Percentiles rank a stretch among this genome's conserved stretches.
Evolutionary conservation across 2,329 filamentous ascomycete genomes (phyloP).

Genomic region (Diplodia seriata): DNA sequence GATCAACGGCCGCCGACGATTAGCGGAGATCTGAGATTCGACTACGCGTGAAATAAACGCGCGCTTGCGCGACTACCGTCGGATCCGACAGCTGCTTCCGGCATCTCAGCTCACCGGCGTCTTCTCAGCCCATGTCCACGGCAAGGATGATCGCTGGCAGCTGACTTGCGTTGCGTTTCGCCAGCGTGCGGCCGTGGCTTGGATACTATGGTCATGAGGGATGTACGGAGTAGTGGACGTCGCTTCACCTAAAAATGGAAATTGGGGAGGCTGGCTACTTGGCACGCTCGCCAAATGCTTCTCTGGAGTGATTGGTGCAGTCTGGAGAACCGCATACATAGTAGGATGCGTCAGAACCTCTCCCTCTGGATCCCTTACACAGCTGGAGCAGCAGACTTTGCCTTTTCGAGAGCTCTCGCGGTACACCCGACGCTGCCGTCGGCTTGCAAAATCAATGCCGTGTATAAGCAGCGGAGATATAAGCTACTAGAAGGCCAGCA

Average conservation of each 20-base stretch:
- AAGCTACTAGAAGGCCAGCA: neutral
- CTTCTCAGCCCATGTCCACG: neutral
- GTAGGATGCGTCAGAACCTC: neutral
- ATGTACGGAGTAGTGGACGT: neutral
- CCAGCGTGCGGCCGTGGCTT: neutral
- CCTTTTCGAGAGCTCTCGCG: neutral
- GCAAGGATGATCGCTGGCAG: neutral
- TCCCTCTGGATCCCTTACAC: neutral
- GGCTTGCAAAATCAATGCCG: neutral
- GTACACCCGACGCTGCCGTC: neutral
- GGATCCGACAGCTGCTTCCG: neutral
- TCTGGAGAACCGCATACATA: neutral
- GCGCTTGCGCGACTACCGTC: neutral
- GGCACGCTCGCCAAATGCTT: neutral
- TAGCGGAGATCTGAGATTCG: neutral
- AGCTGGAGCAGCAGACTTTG: neutral
- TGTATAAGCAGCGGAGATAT: constrained; percentile 2
- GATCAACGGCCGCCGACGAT: neutral
- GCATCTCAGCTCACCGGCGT: neutral
- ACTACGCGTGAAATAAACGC: neutral
- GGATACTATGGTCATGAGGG: neutral
- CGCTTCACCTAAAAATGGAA: too few species aligned
- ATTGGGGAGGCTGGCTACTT: too few species aligned
- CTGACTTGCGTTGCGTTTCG: neutral
- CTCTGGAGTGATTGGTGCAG: neutral